Conservation (phyloP, 768 basidiomycete species). For the Baorangia bicolor region DNA sequence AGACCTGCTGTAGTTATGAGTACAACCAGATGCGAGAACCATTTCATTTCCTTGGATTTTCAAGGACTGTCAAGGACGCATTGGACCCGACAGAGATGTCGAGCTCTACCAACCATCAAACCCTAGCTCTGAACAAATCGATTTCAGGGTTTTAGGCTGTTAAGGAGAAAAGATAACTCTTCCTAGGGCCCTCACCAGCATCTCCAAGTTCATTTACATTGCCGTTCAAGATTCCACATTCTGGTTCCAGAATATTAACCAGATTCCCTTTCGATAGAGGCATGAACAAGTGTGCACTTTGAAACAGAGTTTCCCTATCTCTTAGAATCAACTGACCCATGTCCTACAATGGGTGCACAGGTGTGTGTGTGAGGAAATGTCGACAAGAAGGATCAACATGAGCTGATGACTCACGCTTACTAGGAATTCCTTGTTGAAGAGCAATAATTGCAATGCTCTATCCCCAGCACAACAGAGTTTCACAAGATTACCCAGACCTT, state of each 20-base stretch:
- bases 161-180: background rate
- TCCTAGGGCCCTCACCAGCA: slow-evolving; percentile 59
- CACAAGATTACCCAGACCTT: slow-evolving; percentile 79
- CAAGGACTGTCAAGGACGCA: slow-evolving; percentile 37
- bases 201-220: slow-evolving; percentile 67
- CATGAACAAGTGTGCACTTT: slow-evolving; percentile 61
- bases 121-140: slow-evolving; percentile 73
- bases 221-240: slow-evolving; percentile 66
- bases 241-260: slow-evolving; percentile 78
- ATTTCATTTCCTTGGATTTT: slow-evolving; percentile 58
- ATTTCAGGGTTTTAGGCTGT: slow-evolving; percentile 52
- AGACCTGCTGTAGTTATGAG: slow-evolving; percentile 80
- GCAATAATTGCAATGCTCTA: slow-evolving; percentile 91
- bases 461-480: slow-evolving; percentile 81
- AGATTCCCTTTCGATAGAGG: slow-evolving; percentile 61
- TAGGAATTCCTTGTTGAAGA: slow-evolving; percentile 90
- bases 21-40: slow-evolving; percentile 70
- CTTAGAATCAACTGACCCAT: slow-evolving; percentile 85
- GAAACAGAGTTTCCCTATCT: slow-evolving; percentile 74
- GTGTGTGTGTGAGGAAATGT: background rate
- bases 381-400: too few relatives aligned
- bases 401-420: slow-evolving; percentile 87
- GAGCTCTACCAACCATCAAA: slow-evolving; percentile 71
- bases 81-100: slow-evolving; percentile 69
- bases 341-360: slow-evolving; percentile 40